Conservation (phyloP, 208 protist genomes). For the Endotrypanum monterogeii region DNA sequence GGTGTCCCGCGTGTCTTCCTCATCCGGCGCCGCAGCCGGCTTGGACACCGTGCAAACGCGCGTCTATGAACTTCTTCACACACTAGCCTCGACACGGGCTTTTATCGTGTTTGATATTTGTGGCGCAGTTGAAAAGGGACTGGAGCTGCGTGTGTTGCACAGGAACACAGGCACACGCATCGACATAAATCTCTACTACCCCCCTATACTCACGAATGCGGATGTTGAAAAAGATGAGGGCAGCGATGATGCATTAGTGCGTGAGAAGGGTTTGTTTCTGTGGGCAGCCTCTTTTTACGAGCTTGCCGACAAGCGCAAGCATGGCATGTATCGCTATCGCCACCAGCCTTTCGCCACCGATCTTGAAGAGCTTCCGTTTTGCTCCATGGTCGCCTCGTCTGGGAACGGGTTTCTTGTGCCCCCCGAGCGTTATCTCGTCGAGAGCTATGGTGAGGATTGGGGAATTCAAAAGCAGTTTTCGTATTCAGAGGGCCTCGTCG, state of each 20-base stretch:
- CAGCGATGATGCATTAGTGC: slow-evolving; percentile 34
- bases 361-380: slow-evolving; percentile 50
- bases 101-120: slow-evolving; percentile 82
- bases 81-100: slow-evolving; percentile 21
- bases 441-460: slow-evolving; percentile 89
- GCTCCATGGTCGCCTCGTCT: slow-evolving; percentile 12
- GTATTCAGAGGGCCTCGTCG: slow-evolving; percentile 71
- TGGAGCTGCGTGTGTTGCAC: slow-evolving; percentile 85
- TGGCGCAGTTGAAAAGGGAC: slow-evolving; percentile 63
- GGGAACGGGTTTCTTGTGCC: slow-evolving; percentile 53
- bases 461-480: slow-evolving; percentile 60
- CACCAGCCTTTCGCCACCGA: slow-evolving; percentile 52
- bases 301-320: slow-evolving; percentile 36
- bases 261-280: slow-evolving; percentile 49
- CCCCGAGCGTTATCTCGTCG: slow-evolving; percentile 62
- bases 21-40: background rate
- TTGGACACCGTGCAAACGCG: slow-evolving; percentile 17
- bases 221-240: background rate
- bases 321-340: slow-evolving; percentile 87
- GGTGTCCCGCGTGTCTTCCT: background rate
- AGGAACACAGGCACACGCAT: slow-evolving; percentile 50
- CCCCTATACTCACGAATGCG: slow-evolving; percentile 23
- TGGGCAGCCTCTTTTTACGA: slow-evolving; percentile 87
- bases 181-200: slow-evolving; percentile 90
- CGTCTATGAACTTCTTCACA: slow-evolving; percentile 36